Conservation (phyloP, 75 land plant genomes). For the Sequoiadendron giganteum region DNA sequence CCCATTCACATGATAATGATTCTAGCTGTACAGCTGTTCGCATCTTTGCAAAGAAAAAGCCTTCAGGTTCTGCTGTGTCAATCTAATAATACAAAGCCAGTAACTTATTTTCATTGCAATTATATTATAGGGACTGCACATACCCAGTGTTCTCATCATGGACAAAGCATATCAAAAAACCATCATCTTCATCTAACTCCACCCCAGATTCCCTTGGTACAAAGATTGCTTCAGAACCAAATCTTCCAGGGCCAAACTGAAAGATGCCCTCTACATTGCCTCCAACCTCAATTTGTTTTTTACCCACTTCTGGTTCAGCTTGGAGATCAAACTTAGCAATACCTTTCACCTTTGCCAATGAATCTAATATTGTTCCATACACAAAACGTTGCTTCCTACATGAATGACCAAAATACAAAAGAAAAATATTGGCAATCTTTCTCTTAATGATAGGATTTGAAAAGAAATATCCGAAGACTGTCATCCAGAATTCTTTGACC, state of each 20-base stretch:
- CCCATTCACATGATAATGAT: neutral
- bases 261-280: constrained; percentile 73
- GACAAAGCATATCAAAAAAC: constrained; percentile 83
- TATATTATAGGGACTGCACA: neutral
- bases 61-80: neutral
- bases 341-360: constrained; percentile 47
- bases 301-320: constrained; percentile 58
- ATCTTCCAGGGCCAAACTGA: constrained; percentile 72
- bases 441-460: neutral
- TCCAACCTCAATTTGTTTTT: constrained; percentile 64
- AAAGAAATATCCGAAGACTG: neutral
- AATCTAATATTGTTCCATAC: constrained; percentile 64
- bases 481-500: neutral
- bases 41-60: neutral
- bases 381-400: constrained; percentile 76
- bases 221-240: constrained; percentile 88
- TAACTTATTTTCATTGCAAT: neutral
- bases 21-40: neutral
- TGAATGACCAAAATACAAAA: constrained; percentile 2
- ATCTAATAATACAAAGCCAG: neutral
- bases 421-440: neutral
- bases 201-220: constrained; percentile 63
- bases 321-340: constrained; percentile 82
- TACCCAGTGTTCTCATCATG: constrained; percentile 93
- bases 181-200: constrained; percentile 84